Evolutionary conservation across 305 asterid species (phyloP).

Genomic region (Fraxinus sp.): DNA sequence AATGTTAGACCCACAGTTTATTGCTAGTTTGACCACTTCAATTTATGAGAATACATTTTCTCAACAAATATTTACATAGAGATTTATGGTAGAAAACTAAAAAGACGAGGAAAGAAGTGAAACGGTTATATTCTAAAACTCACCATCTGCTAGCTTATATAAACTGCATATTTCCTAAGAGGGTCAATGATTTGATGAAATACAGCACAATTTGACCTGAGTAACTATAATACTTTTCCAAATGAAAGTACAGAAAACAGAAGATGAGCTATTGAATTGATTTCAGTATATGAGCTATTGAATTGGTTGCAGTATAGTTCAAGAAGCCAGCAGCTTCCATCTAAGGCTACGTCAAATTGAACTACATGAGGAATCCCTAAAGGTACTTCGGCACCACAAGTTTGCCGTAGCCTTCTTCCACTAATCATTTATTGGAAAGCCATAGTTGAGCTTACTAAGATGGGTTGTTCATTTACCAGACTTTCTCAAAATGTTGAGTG

Average conservation of each 20-base stretch:
- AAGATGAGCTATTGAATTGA: constrained; percentile 9
- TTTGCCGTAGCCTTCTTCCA: constrained; percentile 12
- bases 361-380: constrained; percentile 12
- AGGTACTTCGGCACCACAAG: constrained; percentile 16
- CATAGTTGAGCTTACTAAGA: constrained; percentile 32
- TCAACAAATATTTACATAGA: neutral
- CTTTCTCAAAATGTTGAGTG: constrained; percentile 57
- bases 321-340: constrained; percentile 24
- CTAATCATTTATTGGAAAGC: constrained; percentile 45
- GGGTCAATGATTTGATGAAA: constrained; percentile 18
- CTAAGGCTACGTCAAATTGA: constrained; percentile 14
- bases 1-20: neutral
- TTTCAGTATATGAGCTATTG: too few relatives aligned
- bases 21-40: neutral
- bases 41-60: neutral
- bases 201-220: constrained; percentile 22
- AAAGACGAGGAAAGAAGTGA: neutral
- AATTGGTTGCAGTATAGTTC: neutral
- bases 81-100: neutral
- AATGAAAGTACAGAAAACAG: constrained; percentile 12
- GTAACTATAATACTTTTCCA: constrained; percentile 25
- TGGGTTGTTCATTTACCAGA: constrained; percentile 34
- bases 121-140: constrained; percentile 21
- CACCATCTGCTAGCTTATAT: constrained; percentile 26
- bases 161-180: constrained; percentile 33